These are phyloP conservation scores for Exophiala alcalophila DNA, from an alignment of 2,329 filamentous ascomycete genomes.

Conservation along the genomic window DNA sequence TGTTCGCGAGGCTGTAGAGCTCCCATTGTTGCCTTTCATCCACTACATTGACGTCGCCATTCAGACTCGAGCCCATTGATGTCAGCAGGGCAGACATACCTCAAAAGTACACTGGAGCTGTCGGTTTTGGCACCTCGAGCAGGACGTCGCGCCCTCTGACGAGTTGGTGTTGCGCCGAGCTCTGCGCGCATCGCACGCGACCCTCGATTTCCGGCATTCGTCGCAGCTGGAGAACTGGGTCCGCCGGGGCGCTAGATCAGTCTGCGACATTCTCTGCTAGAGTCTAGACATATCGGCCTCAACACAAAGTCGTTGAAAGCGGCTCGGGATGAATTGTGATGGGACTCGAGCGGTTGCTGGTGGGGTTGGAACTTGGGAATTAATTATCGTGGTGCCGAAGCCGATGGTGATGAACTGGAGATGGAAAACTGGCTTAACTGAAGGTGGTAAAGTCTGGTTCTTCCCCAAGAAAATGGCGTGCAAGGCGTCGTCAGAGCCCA, in stretches of 20 bases:
- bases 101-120: constrained; percentile 26
- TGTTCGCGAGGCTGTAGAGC: neutral
- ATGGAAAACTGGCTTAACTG: too few species aligned
- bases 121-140: constrained; percentile 29
- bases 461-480: too few species aligned
- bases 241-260: constrained; percentile 25
- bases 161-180: constrained; percentile 25
- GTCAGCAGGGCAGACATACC: constrained; percentile 6
- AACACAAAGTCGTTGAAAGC: too few species aligned
- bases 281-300: too few species aligned
- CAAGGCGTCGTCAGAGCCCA: too few species aligned
- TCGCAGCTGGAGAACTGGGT: constrained; percentile 39
- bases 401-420: too few species aligned
- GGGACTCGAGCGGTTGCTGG: too few species aligned
- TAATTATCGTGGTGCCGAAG: too few species aligned
- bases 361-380: too few species aligned
- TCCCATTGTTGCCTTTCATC: constrained; percentile 7
- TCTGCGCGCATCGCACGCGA: constrained; percentile 34
- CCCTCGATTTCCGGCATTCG: constrained; percentile 34
- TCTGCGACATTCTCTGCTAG: constrained; percentile 15
- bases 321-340: too few species aligned
- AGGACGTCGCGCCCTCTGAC: too few species aligned
- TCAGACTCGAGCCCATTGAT: neutral
- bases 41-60: constrained; percentile 14
- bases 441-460: too few species aligned